Percentiles rank a stretch among this genome's conserved stretches.
These are phyloP conservation scores for Penicillium samsonianum DNA, from an alignment of 495 filamentous ascomycete genomes.

Conservation along the genomic window DNA sequence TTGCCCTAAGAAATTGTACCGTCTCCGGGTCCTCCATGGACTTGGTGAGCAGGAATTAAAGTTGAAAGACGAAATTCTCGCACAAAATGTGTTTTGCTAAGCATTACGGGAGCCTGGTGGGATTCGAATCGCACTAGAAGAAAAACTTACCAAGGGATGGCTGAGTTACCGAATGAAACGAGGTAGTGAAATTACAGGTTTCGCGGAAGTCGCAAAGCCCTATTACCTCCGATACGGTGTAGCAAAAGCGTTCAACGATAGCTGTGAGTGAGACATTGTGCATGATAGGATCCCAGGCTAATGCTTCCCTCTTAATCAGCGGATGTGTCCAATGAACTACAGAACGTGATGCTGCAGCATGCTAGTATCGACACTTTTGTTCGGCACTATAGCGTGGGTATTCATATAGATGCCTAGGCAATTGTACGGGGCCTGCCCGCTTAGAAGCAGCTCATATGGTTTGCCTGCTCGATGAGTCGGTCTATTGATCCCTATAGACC, in stretches of 20 bases:
- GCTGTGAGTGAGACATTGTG: conserved; percentile 23
- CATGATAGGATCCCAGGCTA: conserved; percentile 15
- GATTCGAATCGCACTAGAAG: conserved; percentile 33
- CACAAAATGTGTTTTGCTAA: conserved; percentile 27
- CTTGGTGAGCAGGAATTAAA: conserved; percentile 33
- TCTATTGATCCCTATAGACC: conserved; percentile 40
- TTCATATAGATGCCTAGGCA: conserved; percentile 36
- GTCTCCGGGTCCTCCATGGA: conserved; percentile 29
- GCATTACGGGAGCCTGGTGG: conserved; percentile 15
- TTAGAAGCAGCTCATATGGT: conserved; percentile 36
- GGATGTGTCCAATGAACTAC: conserved; percentile 40
- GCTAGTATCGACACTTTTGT: conserved; percentile 39
- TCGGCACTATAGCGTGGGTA: conserved; percentile 37
- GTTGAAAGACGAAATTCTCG: conserved; percentile 29
- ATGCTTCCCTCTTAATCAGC: conserved; percentile 20
- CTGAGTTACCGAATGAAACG: conserved; percentile 33
- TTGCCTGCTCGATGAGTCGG: conserved; percentile 34
- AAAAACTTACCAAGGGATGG: conserved; percentile 27
- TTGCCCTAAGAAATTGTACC: conserved; percentile 33
- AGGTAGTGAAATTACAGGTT: conserved; percentile 31
- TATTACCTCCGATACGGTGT: conserved; percentile 39
- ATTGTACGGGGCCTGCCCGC: conserved; percentile 33
- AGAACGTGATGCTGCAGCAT: conserved; percentile 45
- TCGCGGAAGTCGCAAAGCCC: conserved; percentile 29
- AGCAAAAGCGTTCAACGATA: conserved; percentile 41